Percentiles rank a stretch among this genome's conserved stretches.
Conservation (phyloP, 2,329 filamentous ascomycete species). For the Cladosporium colombiae region DNA sequence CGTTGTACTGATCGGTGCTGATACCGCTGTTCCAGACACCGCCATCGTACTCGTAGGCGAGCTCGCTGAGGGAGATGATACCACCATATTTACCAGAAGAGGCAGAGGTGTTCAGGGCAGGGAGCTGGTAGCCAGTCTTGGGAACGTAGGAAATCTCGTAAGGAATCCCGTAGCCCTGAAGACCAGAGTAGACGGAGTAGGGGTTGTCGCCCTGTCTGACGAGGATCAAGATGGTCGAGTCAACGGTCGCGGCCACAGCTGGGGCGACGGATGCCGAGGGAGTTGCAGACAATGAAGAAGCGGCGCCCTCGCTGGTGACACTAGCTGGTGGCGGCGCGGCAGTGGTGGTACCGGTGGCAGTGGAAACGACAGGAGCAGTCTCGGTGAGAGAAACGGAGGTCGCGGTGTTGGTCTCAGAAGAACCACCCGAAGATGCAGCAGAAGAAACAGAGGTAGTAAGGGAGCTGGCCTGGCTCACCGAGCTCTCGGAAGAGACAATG, state of each 20-base stretch:
- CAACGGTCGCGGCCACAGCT: slow-evolving; percentile 7
- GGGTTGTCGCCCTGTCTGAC: slow-evolving; percentile 48
- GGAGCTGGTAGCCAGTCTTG: slow-evolving; percentile 53
- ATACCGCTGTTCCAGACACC: slow-evolving; percentile 54
- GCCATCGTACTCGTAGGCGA: slow-evolving; percentile 55
- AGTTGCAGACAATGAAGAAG: background rate
- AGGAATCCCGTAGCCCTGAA: slow-evolving; percentile 63
- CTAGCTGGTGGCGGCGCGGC: slow-evolving; percentile 14
- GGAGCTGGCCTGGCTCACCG: background rate
- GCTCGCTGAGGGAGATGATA: slow-evolving; percentile 57
- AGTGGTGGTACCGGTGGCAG: slow-evolving; percentile 14
- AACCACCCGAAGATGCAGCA: background rate
- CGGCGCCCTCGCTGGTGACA: slow-evolving; percentile 15
- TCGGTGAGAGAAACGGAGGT: slow-evolving; percentile 9
- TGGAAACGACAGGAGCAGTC: slow-evolving; percentile 12
- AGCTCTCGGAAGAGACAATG: background rate
- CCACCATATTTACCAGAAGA: slow-evolving; percentile 60
- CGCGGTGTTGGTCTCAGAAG: background rate
- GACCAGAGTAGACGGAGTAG: slow-evolving; percentile 52
- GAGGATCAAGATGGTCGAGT: slow-evolving; percentile 16
- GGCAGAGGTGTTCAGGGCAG: slow-evolving; percentile 52
- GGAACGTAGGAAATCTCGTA: slow-evolving; percentile 59
- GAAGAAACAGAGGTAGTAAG: background rate
- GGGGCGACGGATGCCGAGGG: slow-evolving; percentile 8
- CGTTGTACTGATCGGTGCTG: slow-evolving; percentile 57